phyloP scores from a whole-genome alignment of 257 asterid species.

The Solanum piurae region DNA sequence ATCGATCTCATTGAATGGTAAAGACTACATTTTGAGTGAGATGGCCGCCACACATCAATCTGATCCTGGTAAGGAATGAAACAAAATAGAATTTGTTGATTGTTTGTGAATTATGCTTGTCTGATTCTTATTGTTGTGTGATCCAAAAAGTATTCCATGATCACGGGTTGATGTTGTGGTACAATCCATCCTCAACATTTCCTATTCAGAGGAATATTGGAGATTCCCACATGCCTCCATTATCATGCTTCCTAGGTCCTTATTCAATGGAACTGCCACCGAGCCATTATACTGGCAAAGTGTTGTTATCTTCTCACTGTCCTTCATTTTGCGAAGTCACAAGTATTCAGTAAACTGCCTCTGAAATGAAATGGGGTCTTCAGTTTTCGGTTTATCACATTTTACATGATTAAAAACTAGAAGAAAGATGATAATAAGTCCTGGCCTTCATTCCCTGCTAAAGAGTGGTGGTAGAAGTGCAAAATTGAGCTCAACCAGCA shows the following conservation, averaged over 20 bases:
- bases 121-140: background rate
- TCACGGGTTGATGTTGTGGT: background rate
- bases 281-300: background rate
- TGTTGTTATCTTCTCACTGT: background rate
- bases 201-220: background rate
- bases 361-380: background rate
- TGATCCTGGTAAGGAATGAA: background rate
- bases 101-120: background rate
- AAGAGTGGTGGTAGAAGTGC: background rate
- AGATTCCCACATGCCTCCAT: background rate
- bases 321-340: background rate
- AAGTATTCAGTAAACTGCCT: background rate
- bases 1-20: background rate
- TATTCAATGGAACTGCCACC: background rate
- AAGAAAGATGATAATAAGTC: background rate
- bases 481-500: constrained; percentile 13
- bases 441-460: background rate
- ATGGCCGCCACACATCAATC: background rate
- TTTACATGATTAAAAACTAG: background rate
- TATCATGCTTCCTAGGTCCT: background rate
- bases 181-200: background rate
- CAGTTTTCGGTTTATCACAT: background rate
- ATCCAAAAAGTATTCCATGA: background rate
- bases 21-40: background rate
- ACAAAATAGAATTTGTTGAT: background rate